These are phyloP conservation scores for Termitomyces sp. DNA, from an alignment of 768 basidiomycete species.

Conservation along the genomic window DNA sequence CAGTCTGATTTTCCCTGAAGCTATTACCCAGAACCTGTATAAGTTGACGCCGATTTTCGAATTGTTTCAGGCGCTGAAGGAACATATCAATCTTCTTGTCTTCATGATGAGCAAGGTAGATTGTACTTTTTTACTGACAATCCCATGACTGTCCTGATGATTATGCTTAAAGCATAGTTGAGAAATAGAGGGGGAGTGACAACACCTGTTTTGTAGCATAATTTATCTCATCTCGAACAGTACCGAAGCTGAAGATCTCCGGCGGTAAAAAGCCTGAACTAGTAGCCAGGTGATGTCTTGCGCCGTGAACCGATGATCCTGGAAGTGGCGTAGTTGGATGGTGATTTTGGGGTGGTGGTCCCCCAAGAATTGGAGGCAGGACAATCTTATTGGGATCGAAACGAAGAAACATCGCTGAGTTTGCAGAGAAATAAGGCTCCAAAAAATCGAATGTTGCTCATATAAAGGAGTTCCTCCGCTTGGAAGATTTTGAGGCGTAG, in stretches of 20 bases:
- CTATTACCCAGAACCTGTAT: constrained; percentile 28
- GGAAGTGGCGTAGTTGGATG: constrained; percentile 2
- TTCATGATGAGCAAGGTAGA: not conserved
- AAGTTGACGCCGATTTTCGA: constrained; percentile 25
- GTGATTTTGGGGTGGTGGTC: constrained; percentile 10
- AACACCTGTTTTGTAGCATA: constrained; percentile 1
- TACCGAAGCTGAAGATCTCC: constrained; percentile 17
- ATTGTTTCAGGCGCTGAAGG: constrained; percentile 24
- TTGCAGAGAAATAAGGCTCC: not conserved
- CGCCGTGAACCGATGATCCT: not conserved
- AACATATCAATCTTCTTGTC: not conserved
- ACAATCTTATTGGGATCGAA: constrained; percentile 17
- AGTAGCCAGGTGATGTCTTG: constrained; percentile 9
- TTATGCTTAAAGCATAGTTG: not conserved
- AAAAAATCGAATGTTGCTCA: not conserved
- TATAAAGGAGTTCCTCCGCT: not conserved
- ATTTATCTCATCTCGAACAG: constrained; percentile 1
- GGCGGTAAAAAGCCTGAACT: not conserved
- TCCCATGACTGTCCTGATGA: not conserved
- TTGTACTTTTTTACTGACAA: constrained; percentile 13
- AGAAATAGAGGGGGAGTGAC: not conserved
- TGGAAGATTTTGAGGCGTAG: not conserved
- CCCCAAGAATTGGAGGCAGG: constrained; percentile 15
- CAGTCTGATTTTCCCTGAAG: constrained; percentile 29
- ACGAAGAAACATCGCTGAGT: constrained; percentile 11